These are phyloP conservation scores for Podosphaera fusca DNA, from an alignment of 2,329 filamentous ascomycete species.

Conservation along the genomic window DNA sequence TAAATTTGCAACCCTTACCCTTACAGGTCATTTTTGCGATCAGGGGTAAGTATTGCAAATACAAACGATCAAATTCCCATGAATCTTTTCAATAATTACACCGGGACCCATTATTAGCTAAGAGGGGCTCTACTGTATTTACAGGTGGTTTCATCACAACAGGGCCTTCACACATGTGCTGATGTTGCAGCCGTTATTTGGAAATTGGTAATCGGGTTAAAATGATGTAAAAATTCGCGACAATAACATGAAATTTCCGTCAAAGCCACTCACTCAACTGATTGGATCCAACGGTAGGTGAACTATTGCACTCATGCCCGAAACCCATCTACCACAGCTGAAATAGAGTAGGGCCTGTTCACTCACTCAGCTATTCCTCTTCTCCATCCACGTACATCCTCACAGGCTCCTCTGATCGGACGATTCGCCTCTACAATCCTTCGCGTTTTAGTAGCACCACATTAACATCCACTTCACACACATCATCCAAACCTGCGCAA, in stretches of 20 bases:
- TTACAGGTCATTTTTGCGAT: no score
- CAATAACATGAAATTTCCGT: slow-evolving; percentile 19
- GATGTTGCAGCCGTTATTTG: no score
- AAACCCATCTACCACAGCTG: neutral
- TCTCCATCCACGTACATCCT: slow-evolving; percentile 57
- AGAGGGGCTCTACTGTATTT: no score
- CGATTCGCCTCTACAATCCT: slow-evolving; percentile 71
- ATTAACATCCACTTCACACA: slow-evolving; percentile 16
- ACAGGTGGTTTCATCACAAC: no score
- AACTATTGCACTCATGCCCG: neutral
- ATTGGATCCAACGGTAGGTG: slow-evolving; percentile 34
- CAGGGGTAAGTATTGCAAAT: no score
- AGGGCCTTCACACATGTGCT: no score
- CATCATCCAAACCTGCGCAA: slow-evolving; percentile 18
- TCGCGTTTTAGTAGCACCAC: slow-evolving; percentile 17
- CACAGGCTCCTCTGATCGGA: slow-evolving; percentile 66
- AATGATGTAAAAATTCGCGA: neutral
- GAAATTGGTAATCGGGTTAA: neutral
- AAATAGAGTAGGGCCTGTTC: slow-evolving; percentile 36
- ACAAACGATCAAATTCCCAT: no score
- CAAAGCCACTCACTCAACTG: slow-evolving; percentile 28
- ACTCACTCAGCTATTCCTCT: slow-evolving; percentile 50
- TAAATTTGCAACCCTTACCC: no score
- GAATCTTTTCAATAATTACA: no score
- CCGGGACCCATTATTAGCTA: no score